Evolutionary conservation across 1,139 yeast species (phyloP).

Genomic region (Zhuliangozyma blackwelliae): DNA sequence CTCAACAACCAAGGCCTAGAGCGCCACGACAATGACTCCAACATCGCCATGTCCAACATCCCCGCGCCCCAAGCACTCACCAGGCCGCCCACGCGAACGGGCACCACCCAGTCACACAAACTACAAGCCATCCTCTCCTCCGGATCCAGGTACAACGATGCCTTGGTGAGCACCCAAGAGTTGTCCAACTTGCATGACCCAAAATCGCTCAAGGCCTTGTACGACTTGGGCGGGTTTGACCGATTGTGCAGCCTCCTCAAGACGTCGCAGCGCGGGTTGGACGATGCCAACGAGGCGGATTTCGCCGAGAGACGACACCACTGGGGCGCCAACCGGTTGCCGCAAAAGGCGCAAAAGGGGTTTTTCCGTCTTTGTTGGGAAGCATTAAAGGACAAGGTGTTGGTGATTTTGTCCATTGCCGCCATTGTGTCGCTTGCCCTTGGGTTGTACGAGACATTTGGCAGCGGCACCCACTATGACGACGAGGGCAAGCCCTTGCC

Average conservation of each 20-base stretch:
- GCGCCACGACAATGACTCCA: neutral
- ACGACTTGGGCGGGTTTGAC: slow-evolving; percentile 41
- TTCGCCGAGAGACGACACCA: slow-evolving; percentile 30
- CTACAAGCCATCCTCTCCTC: slow-evolving; percentile 4
- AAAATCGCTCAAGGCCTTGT: slow-evolving; percentile 39
- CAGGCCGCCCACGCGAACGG: neutral
- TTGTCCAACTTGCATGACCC: slow-evolving; percentile 50
- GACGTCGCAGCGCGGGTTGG: slow-evolving; percentile 47
- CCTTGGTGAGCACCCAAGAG: slow-evolving; percentile 20
- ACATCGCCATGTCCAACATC: too few species aligned
- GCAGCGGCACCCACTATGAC: slow-evolving; percentile 73
- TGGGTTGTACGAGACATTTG: slow-evolving; percentile 90
- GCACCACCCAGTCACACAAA: neutral
- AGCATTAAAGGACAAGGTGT: slow-evolving; percentile 88
- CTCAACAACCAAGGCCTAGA: neutral
- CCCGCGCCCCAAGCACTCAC: too few species aligned
- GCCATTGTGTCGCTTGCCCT: slow-evolving; percentile 86
- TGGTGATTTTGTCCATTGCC: slow-evolving; percentile 77
- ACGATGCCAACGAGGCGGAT: slow-evolving; percentile 24
- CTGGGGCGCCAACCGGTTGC: slow-evolving; percentile 71
- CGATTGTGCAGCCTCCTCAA: slow-evolving; percentile 24
- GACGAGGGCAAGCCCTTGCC: slow-evolving; percentile 73
- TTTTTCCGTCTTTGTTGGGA: slow-evolving; percentile 69
- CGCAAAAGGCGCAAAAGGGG: slow-evolving; percentile 63
- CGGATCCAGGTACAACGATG: slow-evolving; percentile 7